phyloP scores from a whole-genome alignment of 1,139 yeast species.

The Sugiyamaella neomexicana region DNA sequence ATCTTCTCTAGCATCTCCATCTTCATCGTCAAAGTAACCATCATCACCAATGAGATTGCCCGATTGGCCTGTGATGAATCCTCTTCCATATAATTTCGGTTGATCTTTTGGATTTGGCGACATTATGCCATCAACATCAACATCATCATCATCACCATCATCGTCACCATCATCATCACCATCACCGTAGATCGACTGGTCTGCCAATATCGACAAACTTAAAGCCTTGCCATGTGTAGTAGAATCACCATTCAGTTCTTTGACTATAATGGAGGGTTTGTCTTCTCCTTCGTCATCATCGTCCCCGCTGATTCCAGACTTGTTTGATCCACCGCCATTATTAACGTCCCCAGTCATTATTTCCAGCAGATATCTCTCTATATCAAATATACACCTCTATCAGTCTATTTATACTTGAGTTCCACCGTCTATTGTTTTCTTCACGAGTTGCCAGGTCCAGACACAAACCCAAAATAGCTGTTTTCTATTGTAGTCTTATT shows the following conservation, averaged over 20 bases:
- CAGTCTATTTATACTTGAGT: no score
- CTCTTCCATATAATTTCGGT: not conserved
- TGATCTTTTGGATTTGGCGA: not conserved
- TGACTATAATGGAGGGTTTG: not conserved
- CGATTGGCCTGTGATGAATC: not conserved
- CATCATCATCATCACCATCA: not conserved
- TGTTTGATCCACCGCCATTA: not conserved
- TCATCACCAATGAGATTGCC: conserved; percentile 13
- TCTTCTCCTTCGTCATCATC: not conserved
- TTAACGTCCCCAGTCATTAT: not conserved
- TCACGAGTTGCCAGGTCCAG: not conserved
- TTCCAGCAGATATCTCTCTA: not conserved
- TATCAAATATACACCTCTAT: not conserved
- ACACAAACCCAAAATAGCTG: not conserved
- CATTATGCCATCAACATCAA: no score
- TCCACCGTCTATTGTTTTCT: no score
- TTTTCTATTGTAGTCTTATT: not conserved
- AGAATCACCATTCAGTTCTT: not conserved
- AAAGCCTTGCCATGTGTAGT: not conserved
- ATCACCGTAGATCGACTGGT: not conserved
- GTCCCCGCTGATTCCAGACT: not conserved
- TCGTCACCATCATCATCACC: not conserved
- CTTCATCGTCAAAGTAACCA: conserved; percentile 1
- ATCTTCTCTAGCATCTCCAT: not conserved
- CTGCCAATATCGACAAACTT: not conserved